phyloP scores from a whole-genome alignment of 202 grass and related monocot species.

The Zizania palustris region DNA sequence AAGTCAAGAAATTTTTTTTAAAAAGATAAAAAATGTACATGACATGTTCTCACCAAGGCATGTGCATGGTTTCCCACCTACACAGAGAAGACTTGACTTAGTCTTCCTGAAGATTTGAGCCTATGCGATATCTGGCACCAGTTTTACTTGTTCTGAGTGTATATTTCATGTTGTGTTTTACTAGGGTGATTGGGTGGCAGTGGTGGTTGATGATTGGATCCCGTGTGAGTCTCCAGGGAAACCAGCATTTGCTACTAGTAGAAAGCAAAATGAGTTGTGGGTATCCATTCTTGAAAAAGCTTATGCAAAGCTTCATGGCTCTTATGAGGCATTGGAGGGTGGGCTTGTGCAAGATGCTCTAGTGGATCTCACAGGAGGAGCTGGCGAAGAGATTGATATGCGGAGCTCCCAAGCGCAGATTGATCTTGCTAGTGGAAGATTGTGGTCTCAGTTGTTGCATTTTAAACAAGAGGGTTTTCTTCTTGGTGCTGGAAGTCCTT shows the following conservation, averaged over 20 bases:
- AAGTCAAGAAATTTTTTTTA: neutral
- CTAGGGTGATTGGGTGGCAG: conserved; percentile 96
- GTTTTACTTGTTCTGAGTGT: conserved; percentile 11
- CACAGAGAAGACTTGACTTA: conserved; percentile 24
- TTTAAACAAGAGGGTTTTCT: conserved; percentile 99
- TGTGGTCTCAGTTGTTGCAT: conserved; percentile 96
- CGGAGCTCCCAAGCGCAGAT: conserved; percentile 88
- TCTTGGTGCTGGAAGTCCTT: conserved; percentile 98
- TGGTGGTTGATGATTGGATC: conserved; percentile 99
- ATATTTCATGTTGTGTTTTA: conserved; percentile 33
- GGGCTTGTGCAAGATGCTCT: conserved; percentile 99
- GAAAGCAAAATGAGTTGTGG: conserved; percentile 91
- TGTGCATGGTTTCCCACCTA: conserved; percentile 8
- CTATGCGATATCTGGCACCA: conserved; percentile 20
- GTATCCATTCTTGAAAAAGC: conserved; percentile 98
- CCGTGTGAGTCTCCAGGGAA: conserved; percentile 91
- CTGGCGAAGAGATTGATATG: conserved; percentile 99
- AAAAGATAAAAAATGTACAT: conserved; percentile 10
- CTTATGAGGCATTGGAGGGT: conserved; percentile 95
- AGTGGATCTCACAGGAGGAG: conserved; percentile 96
- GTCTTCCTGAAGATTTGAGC: neutral
- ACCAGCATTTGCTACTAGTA: conserved; percentile 95
- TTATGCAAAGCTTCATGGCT: conserved; percentile 98
- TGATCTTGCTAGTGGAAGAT: conserved; percentile 93
- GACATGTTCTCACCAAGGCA: neutral